phyloP scores from a whole-genome alignment of 768 basidiomycete species.

The Collybiopsis confluens region DNA sequence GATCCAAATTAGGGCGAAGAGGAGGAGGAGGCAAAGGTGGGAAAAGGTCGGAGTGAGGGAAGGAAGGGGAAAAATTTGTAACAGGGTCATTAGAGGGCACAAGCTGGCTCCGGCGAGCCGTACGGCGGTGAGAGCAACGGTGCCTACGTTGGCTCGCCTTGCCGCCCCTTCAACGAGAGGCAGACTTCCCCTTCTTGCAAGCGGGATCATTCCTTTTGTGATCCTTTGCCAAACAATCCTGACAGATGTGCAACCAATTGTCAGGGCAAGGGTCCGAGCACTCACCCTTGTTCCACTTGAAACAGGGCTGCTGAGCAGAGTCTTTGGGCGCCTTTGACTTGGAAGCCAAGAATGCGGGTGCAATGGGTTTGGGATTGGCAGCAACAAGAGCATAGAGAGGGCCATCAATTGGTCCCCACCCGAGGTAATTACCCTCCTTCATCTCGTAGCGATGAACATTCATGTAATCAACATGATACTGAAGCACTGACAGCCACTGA shows the following conservation, averaged over 20 bases:
- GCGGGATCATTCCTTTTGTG: slow-evolving; percentile 1
- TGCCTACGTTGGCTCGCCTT: slow-evolving; percentile 13
- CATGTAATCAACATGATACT: too few species aligned
- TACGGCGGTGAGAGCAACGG: slow-evolving; percentile 9
- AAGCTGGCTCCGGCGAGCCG: slow-evolving; percentile 16
- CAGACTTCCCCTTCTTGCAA: too few species aligned
- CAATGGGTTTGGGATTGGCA: too few species aligned
- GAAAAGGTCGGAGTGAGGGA: slow-evolving; percentile 10
- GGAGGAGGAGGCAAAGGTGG: slow-evolving; percentile 11
- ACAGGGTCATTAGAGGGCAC: slow-evolving; percentile 5
- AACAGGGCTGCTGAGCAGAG: too few species aligned
- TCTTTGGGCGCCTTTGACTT: too few species aligned
- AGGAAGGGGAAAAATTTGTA: not conserved
- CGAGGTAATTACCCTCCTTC: too few species aligned
- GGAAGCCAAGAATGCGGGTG: too few species aligned
- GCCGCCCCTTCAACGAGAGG: too few species aligned
- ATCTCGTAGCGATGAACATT: too few species aligned
- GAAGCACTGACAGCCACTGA: too few species aligned
- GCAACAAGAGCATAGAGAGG: too few species aligned
- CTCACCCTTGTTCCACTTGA: slow-evolving; percentile 10
- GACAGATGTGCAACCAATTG: slow-evolving; percentile 10
- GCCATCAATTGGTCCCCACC: too few species aligned
- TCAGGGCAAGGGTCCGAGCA: slow-evolving; percentile 13
- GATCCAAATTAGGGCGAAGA: slow-evolving; percentile 20
- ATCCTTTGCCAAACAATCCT: slow-evolving; percentile 6